Evolutionary conservation across 192 early-diverging fungal genomes (phyloP).

Genomic region (Pilaira anomala): DNA sequence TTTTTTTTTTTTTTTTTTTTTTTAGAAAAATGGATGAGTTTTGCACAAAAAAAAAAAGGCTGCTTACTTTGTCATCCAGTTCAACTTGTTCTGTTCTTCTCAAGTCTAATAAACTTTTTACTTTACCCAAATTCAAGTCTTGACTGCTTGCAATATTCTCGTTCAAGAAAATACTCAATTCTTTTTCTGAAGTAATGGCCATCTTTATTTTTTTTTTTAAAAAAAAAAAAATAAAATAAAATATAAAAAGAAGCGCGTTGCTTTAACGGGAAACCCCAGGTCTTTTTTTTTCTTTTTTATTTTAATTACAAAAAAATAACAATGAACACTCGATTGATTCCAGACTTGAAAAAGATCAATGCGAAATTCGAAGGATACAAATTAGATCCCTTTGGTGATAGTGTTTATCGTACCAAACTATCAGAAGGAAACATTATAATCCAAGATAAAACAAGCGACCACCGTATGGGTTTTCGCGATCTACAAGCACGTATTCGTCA

Average conservation of each 20-base stretch:
- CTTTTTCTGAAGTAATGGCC: background rate
- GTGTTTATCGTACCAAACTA: conserved; percentile 19
- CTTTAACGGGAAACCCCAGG: background rate
- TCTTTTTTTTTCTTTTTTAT: background rate
- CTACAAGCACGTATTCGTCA: conserved; percentile 58
- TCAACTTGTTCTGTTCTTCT: background rate
- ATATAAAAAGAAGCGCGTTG: background rate
- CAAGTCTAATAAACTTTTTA: background rate
- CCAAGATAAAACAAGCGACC: conserved; percentile 39
- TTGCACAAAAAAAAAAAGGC: too few species aligned
- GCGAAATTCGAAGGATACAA: conserved; percentile 71
- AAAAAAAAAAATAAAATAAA: background rate
- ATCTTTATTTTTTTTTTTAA: background rate
- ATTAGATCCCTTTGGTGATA: conserved; percentile 51
- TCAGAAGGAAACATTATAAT: conserved; percentile 35
- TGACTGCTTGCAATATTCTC: background rate
- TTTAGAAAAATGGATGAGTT: too few species aligned
- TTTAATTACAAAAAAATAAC: background rate
- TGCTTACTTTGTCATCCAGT: conserved; percentile 16
- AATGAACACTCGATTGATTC: background rate
- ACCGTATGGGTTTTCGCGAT: conserved; percentile 62
- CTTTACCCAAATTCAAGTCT: background rate
- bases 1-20: too few species aligned
- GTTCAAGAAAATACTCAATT: background rate
- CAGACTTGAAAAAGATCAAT: background rate